phyloP scores from a whole-genome alignment of 805 yeast genomes.

The Ogataea corticis region DNA sequence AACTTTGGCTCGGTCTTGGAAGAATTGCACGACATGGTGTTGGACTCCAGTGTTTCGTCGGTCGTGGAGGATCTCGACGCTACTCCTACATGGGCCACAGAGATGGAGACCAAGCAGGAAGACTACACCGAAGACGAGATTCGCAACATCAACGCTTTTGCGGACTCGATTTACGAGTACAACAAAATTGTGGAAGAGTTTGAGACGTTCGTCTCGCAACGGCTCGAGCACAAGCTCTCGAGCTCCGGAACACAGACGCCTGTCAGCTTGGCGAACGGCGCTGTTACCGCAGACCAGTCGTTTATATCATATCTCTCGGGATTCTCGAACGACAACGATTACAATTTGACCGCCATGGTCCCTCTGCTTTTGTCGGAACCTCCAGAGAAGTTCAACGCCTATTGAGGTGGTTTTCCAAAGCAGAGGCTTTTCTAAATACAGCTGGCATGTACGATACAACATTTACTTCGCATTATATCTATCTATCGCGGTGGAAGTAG shows the following conservation, averaged over 20 bases:
- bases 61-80: neutral
- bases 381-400: constrained; percentile 29
- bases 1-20: constrained; percentile 10
- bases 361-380: constrained; percentile 38
- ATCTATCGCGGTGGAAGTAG: constrained; percentile 4
- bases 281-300: constrained; percentile 21
- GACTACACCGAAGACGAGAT: constrained; percentile 9
- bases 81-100: neutral
- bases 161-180: constrained; percentile 56
- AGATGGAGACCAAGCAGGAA: neutral
- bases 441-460: constrained; percentile 3
- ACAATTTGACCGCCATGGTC: constrained; percentile 20
- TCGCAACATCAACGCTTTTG: constrained; percentile 28
- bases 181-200: constrained; percentile 46
- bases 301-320: constrained; percentile 14
- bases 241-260: constrained; percentile 6
- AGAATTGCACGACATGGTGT: constrained; percentile 7
- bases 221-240: constrained; percentile 12
- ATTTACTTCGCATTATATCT: neutral
- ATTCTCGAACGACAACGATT: constrained; percentile 3
- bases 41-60: constrained; percentile 5
- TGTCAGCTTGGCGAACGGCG: neutral
- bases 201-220: constrained; percentile 37
- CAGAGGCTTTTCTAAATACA: neutral
- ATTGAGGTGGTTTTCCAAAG: constrained; percentile 14